Base-by-base conservation (phyloP, 768 basidiomycete species). In the Phaffia australis region DNA sequence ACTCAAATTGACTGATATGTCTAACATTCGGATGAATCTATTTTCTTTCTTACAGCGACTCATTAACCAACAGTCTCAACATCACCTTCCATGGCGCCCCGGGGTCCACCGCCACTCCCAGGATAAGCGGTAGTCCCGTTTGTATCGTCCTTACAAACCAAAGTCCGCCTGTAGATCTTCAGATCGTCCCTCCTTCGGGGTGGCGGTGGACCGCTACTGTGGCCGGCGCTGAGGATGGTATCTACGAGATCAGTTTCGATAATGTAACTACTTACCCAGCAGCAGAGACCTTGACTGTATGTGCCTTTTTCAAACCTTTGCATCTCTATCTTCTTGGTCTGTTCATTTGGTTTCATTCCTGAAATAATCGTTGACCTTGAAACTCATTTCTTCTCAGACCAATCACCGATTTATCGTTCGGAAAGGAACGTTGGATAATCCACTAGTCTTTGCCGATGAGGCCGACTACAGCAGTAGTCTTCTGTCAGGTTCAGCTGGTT, bases 161-260 rank as follows among this genome's bases (percentile, higher is more conserved):
- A n/a, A 18, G 23, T 16, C 25, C n/a, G 19, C 52, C 55, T 30
- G 56, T 51, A 19, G 62, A 63, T 21, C 76, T 95, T 50, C 42
- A 58, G 21, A 85, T 83, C 2, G 82, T 79, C 3, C 77, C 81
- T 3, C 75, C 79, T 1, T 88, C 89, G 0, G 75, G 74, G 0
- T 94, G 84, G 82, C 77, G 80, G 21, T 94, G 88, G 87, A 81
- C 83, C 27, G 87, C 81, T 9, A 93, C 87, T 1, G 77, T 95
- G 68, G 73, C 77, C 58, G 82, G 87, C 71, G 81, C 93, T 55
- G 84, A 86, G 8, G 89, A 94, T 72, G 92, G 92, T 35, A 83
- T 95, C 48, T 78, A 93, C 70, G 81, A 85, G 48, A 83, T 95
- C 71, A 82, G 80, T 8, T 75, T 94, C 63, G 81, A 78, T 64